Base-by-base conservation (phyloP, 192 early-diverging fungal species). In the Phycomyces nitens region DNA sequence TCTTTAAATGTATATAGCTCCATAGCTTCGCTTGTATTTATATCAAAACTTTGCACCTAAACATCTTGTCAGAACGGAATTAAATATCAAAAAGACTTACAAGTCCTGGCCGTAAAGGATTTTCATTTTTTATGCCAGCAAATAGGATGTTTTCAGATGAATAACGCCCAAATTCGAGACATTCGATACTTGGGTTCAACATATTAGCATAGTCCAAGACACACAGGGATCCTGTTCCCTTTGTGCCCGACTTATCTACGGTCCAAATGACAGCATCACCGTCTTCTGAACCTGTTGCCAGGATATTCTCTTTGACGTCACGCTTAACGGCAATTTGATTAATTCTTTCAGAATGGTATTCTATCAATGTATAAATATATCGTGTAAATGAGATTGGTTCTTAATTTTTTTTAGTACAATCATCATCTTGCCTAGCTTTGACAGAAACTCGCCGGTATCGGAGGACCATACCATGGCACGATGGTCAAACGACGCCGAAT, bases 111-210 rank as follows among this genome's bases (percentile, higher is more conserved):
- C 34, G 29, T 14, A n/a, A 9, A 38, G 16, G 15, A 43, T 55
- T 5, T 1, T 24, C 11, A 27, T 56, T 66, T 40, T 15, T 40
- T 2, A 57, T 15, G 3, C 68, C 68, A n/a, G 52, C 12, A 21
- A 62, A 63, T 3, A 69, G 41, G 7, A 39, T 50, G 16, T 62
- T 40, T 10, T 20, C 15, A 23, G 58, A 43, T 20, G 27, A 4
- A 29, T 22, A 40, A 27, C 29, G 27, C 0, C 68, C 68, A 63
- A 69, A 69, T 49, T 60, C 50, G n/a, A 69, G 22, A 27, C 68
- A 69, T 21, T 69, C 68, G 9, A 50, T 52, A 5, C 20, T 24
- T 23, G 54, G 53, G 0, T 41, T 9, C 0, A 26, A 4, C 11
- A 27, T 20, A 2, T 14, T 18, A 4, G 20, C 27, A n/a, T 3